Evolutionary conservation across 2,329 filamentous ascomycete genomes (phyloP), one percentile per base, ranked within the genome.

Genomic region (Fusarium poae): DNA sequence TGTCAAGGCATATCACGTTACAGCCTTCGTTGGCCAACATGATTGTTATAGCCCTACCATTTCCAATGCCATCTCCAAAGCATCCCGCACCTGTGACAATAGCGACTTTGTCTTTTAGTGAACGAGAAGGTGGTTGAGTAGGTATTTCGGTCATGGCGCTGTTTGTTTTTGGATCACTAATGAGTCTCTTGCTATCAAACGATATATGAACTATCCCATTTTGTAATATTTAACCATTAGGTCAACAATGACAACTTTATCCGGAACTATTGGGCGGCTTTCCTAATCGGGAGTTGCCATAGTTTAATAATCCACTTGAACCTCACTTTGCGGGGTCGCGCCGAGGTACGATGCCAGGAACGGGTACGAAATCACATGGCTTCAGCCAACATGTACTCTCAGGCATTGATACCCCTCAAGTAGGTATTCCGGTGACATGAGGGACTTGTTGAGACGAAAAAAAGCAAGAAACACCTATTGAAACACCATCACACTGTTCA

Each of bases 61-160:
- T 90, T 6, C 88, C 88, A 44, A 90, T 86, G 1, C 86, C 87
- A 40, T 87, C 83, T 30, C 82, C 85, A 25, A 79, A 77, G 54
- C 83, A 84, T 18, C 87, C 86, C 16, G 87, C 87, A n/a, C 87
- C 87, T 0, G 86, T 88, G 29, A 89, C 83, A 53, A 89, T 86
- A 44, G 85, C 84, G 18, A 84, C 81, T 62, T 82, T 81, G 29
- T 57, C 44, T 9, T 65, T 62, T 6, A 72, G 40, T 11, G 60
- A 68, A 5, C 68, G 65, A 2, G 68, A 70, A 2, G 67, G 67
- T 2, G 67, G 67, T 11, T 57, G 23, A 8, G 32, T 27, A 1
- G 67, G 52, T 34, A 68, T 58, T 11, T 55, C 45, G 12, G 54
- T n/a, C 67, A 70, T 70, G 10, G 18, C 34, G 34, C 18, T 11